Evolutionary conservation across 305 asterid genomes (phyloP).

Genomic region (Rubia peregrina): DNA sequence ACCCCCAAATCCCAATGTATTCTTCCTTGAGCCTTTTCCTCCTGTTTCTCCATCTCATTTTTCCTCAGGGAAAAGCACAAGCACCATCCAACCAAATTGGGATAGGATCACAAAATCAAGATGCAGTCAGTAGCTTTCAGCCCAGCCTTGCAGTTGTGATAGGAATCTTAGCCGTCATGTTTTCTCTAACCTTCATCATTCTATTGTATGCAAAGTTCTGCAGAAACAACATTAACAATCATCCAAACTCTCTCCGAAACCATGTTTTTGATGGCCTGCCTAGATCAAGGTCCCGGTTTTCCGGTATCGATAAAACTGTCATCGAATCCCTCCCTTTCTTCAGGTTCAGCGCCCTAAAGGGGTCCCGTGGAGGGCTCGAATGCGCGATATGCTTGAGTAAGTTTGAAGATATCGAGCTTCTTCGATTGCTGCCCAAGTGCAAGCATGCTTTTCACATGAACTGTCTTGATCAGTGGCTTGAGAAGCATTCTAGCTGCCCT

Average conservation of each 20-base stretch:
- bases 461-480: slow-evolving; percentile 82
- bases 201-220: slow-evolving; percentile 76
- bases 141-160: slow-evolving; percentile 77
- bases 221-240: slow-evolving; percentile 25
- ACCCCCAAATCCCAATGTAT: slow-evolving; percentile 30
- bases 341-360: slow-evolving; percentile 48
- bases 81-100: slow-evolving; percentile 17
- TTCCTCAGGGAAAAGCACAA: slow-evolving; percentile 36
- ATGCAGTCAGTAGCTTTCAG: slow-evolving; percentile 32
- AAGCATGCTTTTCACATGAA: slow-evolving; percentile 71
- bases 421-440: slow-evolving; percentile 64
- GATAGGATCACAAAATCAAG: slow-evolving; percentile 20
- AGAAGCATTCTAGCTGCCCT: slow-evolving; percentile 78
- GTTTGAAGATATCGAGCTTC: slow-evolving; percentile 58
- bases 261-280: slow-evolving; percentile 37
- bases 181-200: slow-evolving; percentile 52
- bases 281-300: slow-evolving; percentile 24
- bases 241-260: slow-evolving; percentile 16
- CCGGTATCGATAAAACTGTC: slow-evolving; percentile 56
- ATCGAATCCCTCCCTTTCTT: slow-evolving; percentile 77
- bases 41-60: slow-evolving; percentile 17
- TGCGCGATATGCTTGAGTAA: slow-evolving; percentile 70
- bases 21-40: slow-evolving; percentile 14
- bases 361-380: slow-evolving; percentile 60
- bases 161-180: slow-evolving; percentile 53